Evolutionary conservation across 140 eudicot genomes (phyloP), one percentile per base, ranked within the genome.

Genomic region (Stevia rebaudiana): DNA sequence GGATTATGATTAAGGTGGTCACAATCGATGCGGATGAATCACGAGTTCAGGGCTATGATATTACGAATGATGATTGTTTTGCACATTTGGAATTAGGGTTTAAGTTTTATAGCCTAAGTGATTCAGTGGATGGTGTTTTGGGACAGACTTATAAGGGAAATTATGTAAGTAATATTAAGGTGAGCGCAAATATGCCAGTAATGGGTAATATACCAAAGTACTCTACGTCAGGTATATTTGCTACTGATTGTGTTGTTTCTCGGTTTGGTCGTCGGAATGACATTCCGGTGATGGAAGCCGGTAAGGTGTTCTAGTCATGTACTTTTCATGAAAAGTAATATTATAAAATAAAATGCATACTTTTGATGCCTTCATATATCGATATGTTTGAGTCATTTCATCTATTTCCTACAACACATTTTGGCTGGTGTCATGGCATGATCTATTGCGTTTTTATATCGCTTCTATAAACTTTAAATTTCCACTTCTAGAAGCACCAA

Each of bases 11-110:
- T 0, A 49, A 51, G 1, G 95, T 84, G 58, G 88, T 86, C 7
- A 90, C 95, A 0, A 84, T 90, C 21, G 74, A 86, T 0, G 69
- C 65, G 1, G 35, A 78, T 3, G 97, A 90, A 36, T 86, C 97
- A 0, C 75, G 37, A 46, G 48, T 90, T 15, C 95, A 90, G 63
- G 78, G 81, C 16, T 90, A 90, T 52, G 79, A 80, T 9, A 84
- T 90, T 31, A 76, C 78, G 0, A 61, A 71, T 13, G 94, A 90
- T 3, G 90, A 90, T 44, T 90, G 94, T 62, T 86, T 83, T 36
- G 95, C 97, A 5, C 95, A 90, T 62, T 83, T 90, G 61, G 95
- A 90, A 33, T 23, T 90, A 16, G 77, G 92, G 35, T 84, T 90
- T 78, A 86, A 75, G 75, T 89, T 89, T 49, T 83, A 65, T 61